Conservation (phyloP, 2,329 filamentous ascomycete genomes). For the Penicillium glabrum region DNA sequence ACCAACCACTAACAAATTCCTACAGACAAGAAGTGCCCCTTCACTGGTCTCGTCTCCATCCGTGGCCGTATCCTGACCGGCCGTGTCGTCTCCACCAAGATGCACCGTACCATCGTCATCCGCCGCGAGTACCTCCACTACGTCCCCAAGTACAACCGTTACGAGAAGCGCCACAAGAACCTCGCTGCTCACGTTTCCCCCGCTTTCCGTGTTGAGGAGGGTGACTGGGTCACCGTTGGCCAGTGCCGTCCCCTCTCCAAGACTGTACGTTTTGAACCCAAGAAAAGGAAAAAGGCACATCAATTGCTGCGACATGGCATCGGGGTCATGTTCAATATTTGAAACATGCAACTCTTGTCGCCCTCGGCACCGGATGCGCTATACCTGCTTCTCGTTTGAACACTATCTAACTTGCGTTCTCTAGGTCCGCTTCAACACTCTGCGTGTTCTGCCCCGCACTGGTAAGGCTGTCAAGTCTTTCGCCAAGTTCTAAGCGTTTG, state of each 20-base stretch:
- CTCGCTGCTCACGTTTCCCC: constrained; percentile 97
- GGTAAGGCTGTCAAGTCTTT: constrained; percentile 98
- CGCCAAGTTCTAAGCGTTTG: constrained; percentile 84
- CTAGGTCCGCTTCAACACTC: constrained; percentile 98
- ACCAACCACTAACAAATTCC: constrained; percentile 26
- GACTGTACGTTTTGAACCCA: constrained; percentile 71
- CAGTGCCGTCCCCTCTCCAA: constrained; percentile 99
- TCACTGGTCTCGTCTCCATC: constrained; percentile 98
- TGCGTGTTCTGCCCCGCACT: constrained; percentile 95
- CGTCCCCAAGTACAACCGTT: constrained; percentile 99
- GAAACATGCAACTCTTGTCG: not conserved
- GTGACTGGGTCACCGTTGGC: constrained; percentile 98
- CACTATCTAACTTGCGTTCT: constrained; percentile 18
- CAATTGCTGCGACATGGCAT: not conserved
- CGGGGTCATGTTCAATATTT: not conserved
- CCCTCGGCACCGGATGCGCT: not conserved
- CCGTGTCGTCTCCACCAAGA: constrained; percentile 99
- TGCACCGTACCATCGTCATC: constrained; percentile 99
- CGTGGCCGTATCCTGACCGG: constrained; percentile 99
- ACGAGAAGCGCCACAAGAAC: constrained; percentile 99
- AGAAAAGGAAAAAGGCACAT: not conserved
- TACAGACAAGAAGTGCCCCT: constrained; percentile 99
- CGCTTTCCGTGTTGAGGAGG: constrained; percentile 99
- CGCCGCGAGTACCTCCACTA: constrained; percentile 91
- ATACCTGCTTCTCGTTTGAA: not conserved